Base-by-base conservation (phyloP, 2,329 filamentous ascomycete genomes). In the Cyphellophora europaea region DNA sequence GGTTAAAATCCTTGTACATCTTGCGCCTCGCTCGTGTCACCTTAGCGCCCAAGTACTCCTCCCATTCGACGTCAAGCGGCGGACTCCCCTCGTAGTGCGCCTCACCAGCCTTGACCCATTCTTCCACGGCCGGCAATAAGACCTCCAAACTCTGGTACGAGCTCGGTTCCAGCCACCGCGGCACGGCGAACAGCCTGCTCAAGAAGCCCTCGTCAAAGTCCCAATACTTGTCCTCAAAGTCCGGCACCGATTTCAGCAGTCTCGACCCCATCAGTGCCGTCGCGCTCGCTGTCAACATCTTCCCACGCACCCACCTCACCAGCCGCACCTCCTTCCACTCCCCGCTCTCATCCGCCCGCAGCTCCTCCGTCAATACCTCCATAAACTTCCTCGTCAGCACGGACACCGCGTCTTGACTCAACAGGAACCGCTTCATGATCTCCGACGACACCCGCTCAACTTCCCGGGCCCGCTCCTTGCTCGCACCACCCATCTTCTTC, bases 161-260 rank as follows among this genome's bases (percentile, higher is more conserved):
- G 3, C 19, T 30, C 1, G 42, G 41, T 11, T 30, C 31, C 25
- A 46, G 18, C 27, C 31, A 48, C n/a, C 35, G 30, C 11, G 46
- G 46, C 5, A 41, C 21, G 10, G 43, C 38, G 34, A 38, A 42
- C 16, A 49, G 32, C 13, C 49, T 30, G n/a, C 21, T 29, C 10
- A 40, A 35, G 13, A 46, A 16, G 11, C 35, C 31, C 15, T 35
- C 30, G 12, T 38, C 35, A 23, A 61, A 58, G 10, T 43, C 38
- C 60, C 61, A 65, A 19, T 64, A 38, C 10, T 52, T 43, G 17
- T 54, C 40, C 52, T 57, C 60, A 15, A 62, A 52, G 1, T 61
- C 55, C 3, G 57, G 53, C 6, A 57, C 62, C 42, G 63, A 59
- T 15, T 62, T 52, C 30, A 61, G 52, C 46, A 65, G 60, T 38